These are phyloP conservation scores for Effrenium voratum DNA, from an alignment of 73 alveolate genomes.

Conservation along the genomic window DNA sequence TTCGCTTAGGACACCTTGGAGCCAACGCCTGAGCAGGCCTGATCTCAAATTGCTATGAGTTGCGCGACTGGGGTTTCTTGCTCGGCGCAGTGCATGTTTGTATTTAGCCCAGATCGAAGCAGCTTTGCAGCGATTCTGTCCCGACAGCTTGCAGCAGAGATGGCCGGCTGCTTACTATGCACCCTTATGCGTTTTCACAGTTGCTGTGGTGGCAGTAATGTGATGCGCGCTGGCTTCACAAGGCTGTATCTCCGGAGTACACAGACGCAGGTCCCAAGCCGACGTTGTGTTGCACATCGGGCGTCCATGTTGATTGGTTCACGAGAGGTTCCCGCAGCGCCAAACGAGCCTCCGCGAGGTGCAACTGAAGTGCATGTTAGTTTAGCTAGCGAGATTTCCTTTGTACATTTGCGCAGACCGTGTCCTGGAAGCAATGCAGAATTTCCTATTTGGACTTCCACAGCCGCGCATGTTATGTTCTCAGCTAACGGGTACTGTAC, in stretches of 20 bases:
- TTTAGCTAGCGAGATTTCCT: background rate
- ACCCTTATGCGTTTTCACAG: no score
- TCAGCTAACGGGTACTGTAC: background rate
- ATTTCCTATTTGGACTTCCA: constrained; percentile 41
- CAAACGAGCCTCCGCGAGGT: constrained; percentile 28
- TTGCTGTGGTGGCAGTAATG: no score
- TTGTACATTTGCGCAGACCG: background rate
- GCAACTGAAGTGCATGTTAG: background rate
- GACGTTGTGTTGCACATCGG: background rate
- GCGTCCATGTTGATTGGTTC: background rate
- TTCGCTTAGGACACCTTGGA: constrained; percentile 25
- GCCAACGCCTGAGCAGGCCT: constrained; percentile 52
- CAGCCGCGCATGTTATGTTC: background rate
- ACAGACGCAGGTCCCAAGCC: no score
- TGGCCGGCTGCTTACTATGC: background rate
- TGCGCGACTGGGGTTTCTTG: no score
- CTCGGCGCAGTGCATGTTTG: no score
- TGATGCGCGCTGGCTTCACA: no score
- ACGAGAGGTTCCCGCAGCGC: background rate
- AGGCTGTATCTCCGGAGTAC: no score
- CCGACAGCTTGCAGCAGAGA: constrained; percentile 42
- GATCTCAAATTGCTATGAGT: background rate
- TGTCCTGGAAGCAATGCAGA: constrained; percentile 62
- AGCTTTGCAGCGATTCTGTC: constrained; percentile 58
- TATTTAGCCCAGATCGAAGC: constrained; percentile 37